phyloP scores from a whole-genome alignment of 257 asterid species.

The Thymus quinquecostatus region DNA sequence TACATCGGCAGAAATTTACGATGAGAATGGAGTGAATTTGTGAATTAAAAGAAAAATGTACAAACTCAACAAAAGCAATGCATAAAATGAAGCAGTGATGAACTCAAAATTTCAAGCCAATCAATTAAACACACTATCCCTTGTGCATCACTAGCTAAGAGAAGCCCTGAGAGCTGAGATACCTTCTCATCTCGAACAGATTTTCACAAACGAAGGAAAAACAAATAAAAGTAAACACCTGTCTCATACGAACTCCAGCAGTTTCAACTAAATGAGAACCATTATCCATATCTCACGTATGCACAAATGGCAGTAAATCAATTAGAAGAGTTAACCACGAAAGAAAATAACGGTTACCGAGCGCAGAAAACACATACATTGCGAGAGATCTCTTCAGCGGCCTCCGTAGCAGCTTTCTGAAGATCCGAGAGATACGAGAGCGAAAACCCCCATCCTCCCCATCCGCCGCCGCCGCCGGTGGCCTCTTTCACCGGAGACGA shows the following conservation, averaged over 20 bases:
- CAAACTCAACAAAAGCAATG: not conserved
- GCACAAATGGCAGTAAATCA: slow-evolving; percentile 1
- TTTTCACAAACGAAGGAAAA: not conserved
- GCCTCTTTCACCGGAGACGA: slow-evolving; percentile 34
- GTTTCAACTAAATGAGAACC: slow-evolving; percentile 8
- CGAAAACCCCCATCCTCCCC: slow-evolving; percentile 92
- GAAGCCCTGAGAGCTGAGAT: not conserved
- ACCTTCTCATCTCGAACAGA: slow-evolving; percentile 3
- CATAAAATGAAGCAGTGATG: not conserved
- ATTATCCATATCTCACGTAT: not conserved
- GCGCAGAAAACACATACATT: slow-evolving; percentile 47
- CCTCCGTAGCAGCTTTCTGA: slow-evolving; percentile 77
- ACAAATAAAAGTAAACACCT: not conserved
- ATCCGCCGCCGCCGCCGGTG: slow-evolving; percentile 48
- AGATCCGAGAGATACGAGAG: slow-evolving; percentile 79
- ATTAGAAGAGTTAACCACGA: not conserved
- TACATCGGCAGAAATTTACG: not conserved
- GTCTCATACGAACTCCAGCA: not conserved
- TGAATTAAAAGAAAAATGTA: not conserved
- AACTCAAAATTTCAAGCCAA: not conserved
- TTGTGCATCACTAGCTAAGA: not conserved
- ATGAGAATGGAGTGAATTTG: not conserved
- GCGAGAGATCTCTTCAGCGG: slow-evolving; percentile 95
- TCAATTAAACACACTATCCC: not conserved
- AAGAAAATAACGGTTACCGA: not conserved